Base-by-base conservation (phyloP, 805 yeast species). In the Metschnikowia kofuensis region DNA sequence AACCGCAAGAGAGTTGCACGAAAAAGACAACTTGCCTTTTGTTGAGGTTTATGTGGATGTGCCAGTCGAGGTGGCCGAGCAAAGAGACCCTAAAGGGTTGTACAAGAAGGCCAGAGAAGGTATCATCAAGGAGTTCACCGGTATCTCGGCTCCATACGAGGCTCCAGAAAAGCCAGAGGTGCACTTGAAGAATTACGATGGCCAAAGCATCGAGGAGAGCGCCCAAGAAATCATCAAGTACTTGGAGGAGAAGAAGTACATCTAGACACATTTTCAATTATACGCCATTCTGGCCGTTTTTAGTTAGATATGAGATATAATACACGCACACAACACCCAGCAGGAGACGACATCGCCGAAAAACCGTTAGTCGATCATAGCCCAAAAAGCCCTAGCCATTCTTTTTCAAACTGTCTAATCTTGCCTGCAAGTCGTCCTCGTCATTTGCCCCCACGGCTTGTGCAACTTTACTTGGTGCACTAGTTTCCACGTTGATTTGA, bases 41-140 rank as follows among this genome's bases (percentile, higher is more conserved):
- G 80, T 91, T 47, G 98, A 91, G 74, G 95, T 92, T 8, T 90
- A 73, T 58, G 92, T 91, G 35, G 96, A 91, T 67, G 97, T 90
- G 40, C 97, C 98, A 34, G 77, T 92, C 44, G 90, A 85, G 62
- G 89, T 92, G 53, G 98, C 97, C 44, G 98, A 92, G 76, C 80
- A 89, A 69, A 88, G 98, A 74, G 98, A 92, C 69, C 98, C 98
- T 55, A 92, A 92, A 75, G 98, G 98, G 11, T 75, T 92, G 57
- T 92, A 92, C 76, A 90, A 90, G 72, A 92, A 92, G 78, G 98
- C 98, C 14, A 83, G 97, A 68, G 94, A 90, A 63, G 98, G 98
- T 34, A 74, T 86, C 52, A 91, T 91, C 67, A 88, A 88, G 70
- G 96, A 91, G 64, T 91, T 91, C 74, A 91, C 98, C 13, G 98